Evolutionary conservation across 1,139 yeast genomes (phyloP), one percentile per base, ranked within the genome.

Genomic region (Diutina ranongensis): DNA sequence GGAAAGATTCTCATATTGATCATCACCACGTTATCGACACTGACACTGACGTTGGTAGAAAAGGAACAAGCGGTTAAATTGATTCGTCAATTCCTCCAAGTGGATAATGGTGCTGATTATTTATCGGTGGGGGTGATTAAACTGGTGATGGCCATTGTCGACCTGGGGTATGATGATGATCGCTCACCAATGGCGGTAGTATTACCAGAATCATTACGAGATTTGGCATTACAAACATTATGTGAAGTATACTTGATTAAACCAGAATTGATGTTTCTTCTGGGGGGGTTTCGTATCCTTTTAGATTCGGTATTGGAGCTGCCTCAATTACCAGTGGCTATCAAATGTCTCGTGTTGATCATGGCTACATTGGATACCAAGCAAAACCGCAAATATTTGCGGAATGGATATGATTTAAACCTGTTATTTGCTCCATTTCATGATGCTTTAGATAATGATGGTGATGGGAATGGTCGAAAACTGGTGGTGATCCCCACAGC

Each of bases 41-140:
- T 61, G 7, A 72, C 75, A 22, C 63, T 67, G 41, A n/a, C 42
- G 13, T 68, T 77, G 27, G 61, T 77, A 3, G 97, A 89, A 56
- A 74, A 92, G 51, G 80, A 80, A 44, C 89, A 89, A 56, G 95
- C 95, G 0, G 55, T 92, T 35, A 83, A 82, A 55, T 65, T 89
- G 28, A 62, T 87, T 1, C 68, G 97, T 32, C 66, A 72, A 41
- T 78, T 84, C 49, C 57, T 84, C 10, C 78, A 72, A 38, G 67
- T 78, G 2, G 76, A 76, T 1, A 69, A 66, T 34, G 89, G 89
- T 0, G 63, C 73, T 3, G 66, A 69, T 25, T 72, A 74, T 50
- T 58, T 88, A 12, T 74, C 83, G 1, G 67, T 76, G 32, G 87
- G 94, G 0, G 72, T 85, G 3, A 67, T 85, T 1, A 78, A 88